Percentiles rank a stretch among this genome's conserved stretches.
These are phyloP conservation scores for Lentinus brumalis DNA, from an alignment of 768 basidiomycete genomes.

Conservation along the genomic window DNA sequence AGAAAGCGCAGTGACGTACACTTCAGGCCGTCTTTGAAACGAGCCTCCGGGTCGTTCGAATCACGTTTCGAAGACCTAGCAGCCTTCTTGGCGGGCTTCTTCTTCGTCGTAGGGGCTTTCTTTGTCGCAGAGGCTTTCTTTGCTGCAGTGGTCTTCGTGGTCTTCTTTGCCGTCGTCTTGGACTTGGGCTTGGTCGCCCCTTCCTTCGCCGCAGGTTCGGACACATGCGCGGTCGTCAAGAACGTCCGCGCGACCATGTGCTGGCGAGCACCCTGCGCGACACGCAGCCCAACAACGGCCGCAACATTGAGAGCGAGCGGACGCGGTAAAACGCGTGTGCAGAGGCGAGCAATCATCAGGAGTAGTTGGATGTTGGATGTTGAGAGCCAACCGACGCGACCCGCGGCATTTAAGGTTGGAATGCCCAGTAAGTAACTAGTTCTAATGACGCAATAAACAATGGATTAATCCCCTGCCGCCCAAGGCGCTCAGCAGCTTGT, in stretches of 20 bases:
- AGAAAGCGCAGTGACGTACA: background rate
- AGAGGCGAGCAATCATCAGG: slow-evolving; percentile 17
- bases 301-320: background rate
- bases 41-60: background rate
- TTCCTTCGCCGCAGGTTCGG: slow-evolving; percentile 1
- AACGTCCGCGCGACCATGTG: slow-evolving; percentile 14
- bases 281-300: background rate
- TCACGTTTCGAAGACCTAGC: background rate
- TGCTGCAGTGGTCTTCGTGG: background rate
- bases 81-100: background rate
- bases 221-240: slow-evolving; percentile 10
- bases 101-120: background rate
- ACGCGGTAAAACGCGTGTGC: slow-evolving; percentile 19
- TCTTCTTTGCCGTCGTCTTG: slow-evolving; percentile 3
- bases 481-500: slow-evolving; percentile 4
- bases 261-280: slow-evolving; percentile 1
- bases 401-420: background rate
- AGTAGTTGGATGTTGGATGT: slow-evolving; percentile 1
- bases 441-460: too few relatives aligned
- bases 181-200: background rate
- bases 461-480: background rate
- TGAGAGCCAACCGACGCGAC: background rate
- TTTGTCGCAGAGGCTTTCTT: background rate
- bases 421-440: background rate
- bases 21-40: background rate